Conservation (phyloP, 1,284 basidiomycete genomes). For the Boletus semigastroideus region DNA sequence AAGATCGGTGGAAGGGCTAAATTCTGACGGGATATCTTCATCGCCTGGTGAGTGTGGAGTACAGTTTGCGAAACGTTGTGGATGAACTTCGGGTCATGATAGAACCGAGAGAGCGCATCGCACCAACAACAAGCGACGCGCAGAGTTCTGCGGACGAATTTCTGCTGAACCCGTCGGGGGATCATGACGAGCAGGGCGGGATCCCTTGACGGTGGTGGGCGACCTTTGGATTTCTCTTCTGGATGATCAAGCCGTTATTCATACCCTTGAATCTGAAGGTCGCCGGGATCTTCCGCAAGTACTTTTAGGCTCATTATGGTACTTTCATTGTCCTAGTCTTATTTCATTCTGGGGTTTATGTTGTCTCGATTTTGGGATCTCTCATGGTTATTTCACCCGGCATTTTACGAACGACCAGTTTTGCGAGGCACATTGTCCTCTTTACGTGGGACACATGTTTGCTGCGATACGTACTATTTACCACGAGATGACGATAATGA, state of each 20-base stretch:
- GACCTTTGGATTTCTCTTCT: slow-evolving; percentile 51
- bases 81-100: slow-evolving; percentile 8
- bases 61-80: slow-evolving; percentile 3
- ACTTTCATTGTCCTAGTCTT: slow-evolving; percentile 15
- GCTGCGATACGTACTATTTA: slow-evolving; percentile 20
- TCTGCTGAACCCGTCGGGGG: slow-evolving; percentile 10
- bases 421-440: slow-evolving; percentile 2
- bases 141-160: slow-evolving; percentile 5
- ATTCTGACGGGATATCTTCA: slow-evolving; percentile 6
- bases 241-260: slow-evolving; percentile 44
- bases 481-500: slow-evolving; percentile 7
- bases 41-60: slow-evolving; percentile 16
- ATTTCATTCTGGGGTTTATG: slow-evolving; percentile 27
- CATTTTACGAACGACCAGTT: slow-evolving; percentile 19
- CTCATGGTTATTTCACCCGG: slow-evolving; percentile 10
- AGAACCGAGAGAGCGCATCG: slow-evolving; percentile 12
- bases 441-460: slow-evolving; percentile 24
- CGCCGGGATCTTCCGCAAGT: slow-evolving; percentile 53
- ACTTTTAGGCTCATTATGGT: slow-evolving; percentile 33
- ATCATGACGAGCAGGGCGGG: slow-evolving; percentile 16
- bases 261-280: slow-evolving; percentile 55
- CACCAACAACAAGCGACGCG: background rate
- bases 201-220: slow-evolving; percentile 56
- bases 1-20: background rate
- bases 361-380: slow-evolving; percentile 21